Percentiles rank a stretch among this genome's conserved stretches.
These are phyloP conservation scores for Dactylonectria estremocensis DNA, from an alignment of 2,329 filamentous ascomycete species.

Conservation along the genomic window DNA sequence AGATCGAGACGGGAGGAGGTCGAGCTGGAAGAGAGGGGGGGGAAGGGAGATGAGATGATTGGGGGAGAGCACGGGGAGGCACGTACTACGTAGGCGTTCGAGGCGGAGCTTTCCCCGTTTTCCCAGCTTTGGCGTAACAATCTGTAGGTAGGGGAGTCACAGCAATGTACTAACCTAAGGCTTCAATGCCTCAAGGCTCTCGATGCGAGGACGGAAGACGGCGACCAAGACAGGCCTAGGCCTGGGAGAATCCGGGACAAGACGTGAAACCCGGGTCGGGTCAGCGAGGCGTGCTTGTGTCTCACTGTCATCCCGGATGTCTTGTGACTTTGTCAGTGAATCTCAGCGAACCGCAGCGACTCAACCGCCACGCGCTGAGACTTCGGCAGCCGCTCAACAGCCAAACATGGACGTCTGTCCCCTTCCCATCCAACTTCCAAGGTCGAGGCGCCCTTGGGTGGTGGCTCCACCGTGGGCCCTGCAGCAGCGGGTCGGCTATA, in stretches of 20 bases:
- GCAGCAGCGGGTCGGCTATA: slow-evolving; percentile 26
- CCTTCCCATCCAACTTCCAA: background rate
- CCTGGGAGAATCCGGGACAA: background rate
- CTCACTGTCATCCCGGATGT: slow-evolving; percentile 4
- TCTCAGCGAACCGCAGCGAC: slow-evolving; percentile 7
- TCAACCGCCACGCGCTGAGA: background rate
- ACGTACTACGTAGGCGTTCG: background rate
- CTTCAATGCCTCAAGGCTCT: background rate
- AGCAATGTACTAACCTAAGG: background rate
- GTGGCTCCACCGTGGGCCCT: slow-evolving; percentile 18
- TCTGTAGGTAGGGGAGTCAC: too few relatives aligned
- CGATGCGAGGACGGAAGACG: background rate
- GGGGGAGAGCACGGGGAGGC: slow-evolving; percentile 19
- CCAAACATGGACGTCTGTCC: background rate
- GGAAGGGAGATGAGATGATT: slow-evolving; percentile 25
- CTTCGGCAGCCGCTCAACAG: background rate
- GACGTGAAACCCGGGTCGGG: slow-evolving; percentile 1
- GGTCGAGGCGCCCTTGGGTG: slow-evolving; percentile 13
- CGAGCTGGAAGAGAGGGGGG: slow-evolving; percentile 10
- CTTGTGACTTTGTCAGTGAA: background rate
- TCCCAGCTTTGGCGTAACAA: background rate
- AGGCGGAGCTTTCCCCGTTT: slow-evolving; percentile 15
- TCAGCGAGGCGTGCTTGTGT: slow-evolving; percentile 3
- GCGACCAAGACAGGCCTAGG: background rate
- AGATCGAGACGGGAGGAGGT: background rate